Evolutionary conservation across 805 yeast species (phyloP).

Genomic region (Ogataea paraovalis): DNA sequence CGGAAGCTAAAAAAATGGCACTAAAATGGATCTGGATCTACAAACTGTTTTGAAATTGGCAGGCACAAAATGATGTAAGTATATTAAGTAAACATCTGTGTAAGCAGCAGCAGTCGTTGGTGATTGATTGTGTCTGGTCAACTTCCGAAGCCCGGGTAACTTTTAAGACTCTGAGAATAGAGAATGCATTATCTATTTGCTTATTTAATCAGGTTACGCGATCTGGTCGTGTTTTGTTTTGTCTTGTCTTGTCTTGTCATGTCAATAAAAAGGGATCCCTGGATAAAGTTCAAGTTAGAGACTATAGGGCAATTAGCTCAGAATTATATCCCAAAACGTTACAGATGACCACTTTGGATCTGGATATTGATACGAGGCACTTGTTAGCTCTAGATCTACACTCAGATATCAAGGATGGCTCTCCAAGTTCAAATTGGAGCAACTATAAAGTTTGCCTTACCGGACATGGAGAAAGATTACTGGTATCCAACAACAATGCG

Average conservation of each 20-base stretch:
- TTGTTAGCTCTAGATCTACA: conserved; percentile 18
- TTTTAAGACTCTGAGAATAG: too few relatives aligned
- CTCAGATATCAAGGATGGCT: conserved; percentile 16
- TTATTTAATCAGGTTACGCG: not conserved
- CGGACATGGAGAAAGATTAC: conserved; percentile 20
- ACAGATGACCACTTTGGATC: conserved; percentile 1
- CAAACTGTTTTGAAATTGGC: not conserved
- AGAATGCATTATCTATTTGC: too few relatives aligned
- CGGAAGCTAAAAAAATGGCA: too few relatives aligned
- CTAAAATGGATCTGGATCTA: not conserved
- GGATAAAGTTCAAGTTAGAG: too few relatives aligned
- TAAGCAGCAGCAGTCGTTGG: too few relatives aligned
- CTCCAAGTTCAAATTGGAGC: conserved; percentile 4
- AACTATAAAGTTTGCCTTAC: conserved; percentile 19
- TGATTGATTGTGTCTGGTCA: too few relatives aligned
- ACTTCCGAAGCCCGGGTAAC: too few relatives aligned
- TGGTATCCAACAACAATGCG: conserved; percentile 34
- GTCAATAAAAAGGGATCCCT: not conserved
- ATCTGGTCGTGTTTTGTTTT: not conserved
- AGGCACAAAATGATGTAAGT: too few relatives aligned
- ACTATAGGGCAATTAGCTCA: too few relatives aligned
- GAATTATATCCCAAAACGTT: not conserved
- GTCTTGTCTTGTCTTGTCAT: not conserved
- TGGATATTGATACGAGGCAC: conserved; percentile 14
- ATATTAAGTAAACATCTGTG: too few relatives aligned